Percentiles rank a stretch among this genome's conserved stretches.
These are phyloP conservation scores for Berberis vulgaris DNA, from an alignment of 164 flowering plant species.

Conservation along the genomic window DNA sequence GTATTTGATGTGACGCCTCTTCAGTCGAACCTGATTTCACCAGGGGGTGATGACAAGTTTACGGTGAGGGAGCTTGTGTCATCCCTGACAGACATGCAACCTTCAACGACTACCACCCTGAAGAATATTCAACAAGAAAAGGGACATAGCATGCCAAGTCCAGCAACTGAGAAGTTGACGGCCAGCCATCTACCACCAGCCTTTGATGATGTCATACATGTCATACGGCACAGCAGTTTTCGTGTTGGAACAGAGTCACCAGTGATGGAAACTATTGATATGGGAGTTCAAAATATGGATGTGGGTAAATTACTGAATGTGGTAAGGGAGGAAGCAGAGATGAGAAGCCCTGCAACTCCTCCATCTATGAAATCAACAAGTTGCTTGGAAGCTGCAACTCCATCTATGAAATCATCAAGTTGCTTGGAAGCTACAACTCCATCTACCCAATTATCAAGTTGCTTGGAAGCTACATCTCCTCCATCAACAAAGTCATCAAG, in stretches of 20 bases:
- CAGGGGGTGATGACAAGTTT: constrained; percentile 59
- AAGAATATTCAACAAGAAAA: constrained; percentile 29
- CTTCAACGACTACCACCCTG: constrained; percentile 26
- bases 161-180: constrained; percentile 30
- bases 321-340: constrained; percentile 56
- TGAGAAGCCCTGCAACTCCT: constrained; percentile 20
- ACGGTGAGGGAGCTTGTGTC: constrained; percentile 57
- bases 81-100: constrained; percentile 27
- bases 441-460: too few species aligned
- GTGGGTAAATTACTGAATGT: constrained; percentile 60
- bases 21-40: constrained; percentile 16
- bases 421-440: constrained; percentile 31
- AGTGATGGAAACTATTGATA: constrained; percentile 48
- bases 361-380: too few species aligned
- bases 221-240: constrained; percentile 78
- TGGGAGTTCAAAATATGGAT: constrained; percentile 55
- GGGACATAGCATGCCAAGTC: constrained; percentile 20
- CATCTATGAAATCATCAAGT: constrained; percentile 27
- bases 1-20: constrained; percentile 13
- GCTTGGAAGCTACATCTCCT: constrained; percentile 8
- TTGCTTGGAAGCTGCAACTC: constrained; percentile 2
- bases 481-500: constrained; percentile 24
- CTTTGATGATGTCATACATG: constrained; percentile 82
- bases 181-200: constrained; percentile 40
- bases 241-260: constrained; percentile 74